Evolutionary conservation across 202 grass and related monocot species (phyloP).

Genomic region (Brachypodium distachyon): DNA sequence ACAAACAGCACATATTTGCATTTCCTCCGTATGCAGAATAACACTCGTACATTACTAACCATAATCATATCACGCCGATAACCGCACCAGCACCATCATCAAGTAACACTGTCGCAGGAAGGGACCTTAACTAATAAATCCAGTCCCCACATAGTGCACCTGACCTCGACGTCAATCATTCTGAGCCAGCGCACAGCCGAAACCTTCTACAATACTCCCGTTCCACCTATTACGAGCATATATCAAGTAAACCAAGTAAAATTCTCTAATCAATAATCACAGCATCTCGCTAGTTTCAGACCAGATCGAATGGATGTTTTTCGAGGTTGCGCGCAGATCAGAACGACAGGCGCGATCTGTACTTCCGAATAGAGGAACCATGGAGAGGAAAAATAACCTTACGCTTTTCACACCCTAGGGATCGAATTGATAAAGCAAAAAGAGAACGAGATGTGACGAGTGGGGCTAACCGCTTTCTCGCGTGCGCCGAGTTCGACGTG

Average conservation of each 20-base stretch:
- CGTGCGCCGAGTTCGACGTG: conserved; percentile 84
- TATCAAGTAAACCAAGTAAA: not conserved
- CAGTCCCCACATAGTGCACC: not conserved
- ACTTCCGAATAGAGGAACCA: not conserved
- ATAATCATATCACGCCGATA: not conserved
- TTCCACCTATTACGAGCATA: not conserved
- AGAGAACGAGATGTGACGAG: not conserved
- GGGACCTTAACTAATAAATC: not conserved
- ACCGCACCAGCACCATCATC: not conserved
- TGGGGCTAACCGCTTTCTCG: conserved; percentile 71
- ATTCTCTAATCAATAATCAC: not conserved
- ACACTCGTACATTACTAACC: not conserved
- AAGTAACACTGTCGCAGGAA: not conserved
- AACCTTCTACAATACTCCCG: not conserved
- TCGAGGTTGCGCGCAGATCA: not conserved
- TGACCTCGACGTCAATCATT: not conserved
- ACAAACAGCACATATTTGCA: not conserved
- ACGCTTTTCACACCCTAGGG: not conserved
- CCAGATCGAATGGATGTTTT: not conserved
- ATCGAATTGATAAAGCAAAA: not conserved
- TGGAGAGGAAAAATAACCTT: too few species aligned
- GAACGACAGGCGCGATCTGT: not conserved
- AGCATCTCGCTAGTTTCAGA: not conserved
- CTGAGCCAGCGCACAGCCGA: not conserved
- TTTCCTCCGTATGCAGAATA: not conserved